Conservation (phyloP, 768 basidiomycete genomes). For the Boletus reticuloceps region DNA sequence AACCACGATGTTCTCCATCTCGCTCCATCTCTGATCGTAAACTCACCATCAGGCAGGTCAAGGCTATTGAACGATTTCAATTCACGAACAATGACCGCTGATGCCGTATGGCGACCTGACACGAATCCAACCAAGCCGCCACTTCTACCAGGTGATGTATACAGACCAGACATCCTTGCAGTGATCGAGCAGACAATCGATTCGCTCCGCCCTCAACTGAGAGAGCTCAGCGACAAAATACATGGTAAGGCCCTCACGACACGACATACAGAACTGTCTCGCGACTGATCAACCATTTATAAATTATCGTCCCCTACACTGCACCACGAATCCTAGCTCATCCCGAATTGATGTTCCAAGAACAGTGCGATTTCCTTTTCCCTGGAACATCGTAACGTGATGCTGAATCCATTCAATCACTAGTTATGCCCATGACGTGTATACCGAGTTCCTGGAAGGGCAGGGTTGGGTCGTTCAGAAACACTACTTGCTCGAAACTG, state of each 20-base stretch:
- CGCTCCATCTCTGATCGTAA: background rate
- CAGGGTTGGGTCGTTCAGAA: constrained; percentile 64
- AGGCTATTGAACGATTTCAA: background rate
- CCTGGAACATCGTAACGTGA: background rate
- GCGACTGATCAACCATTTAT: constrained; percentile 1
- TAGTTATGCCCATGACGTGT: constrained; percentile 69
- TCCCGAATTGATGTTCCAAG: constrained; percentile 69
- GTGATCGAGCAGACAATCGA: constrained; percentile 57
- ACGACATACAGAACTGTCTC: background rate
- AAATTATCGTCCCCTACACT: background rate
- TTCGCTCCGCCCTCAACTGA: constrained; percentile 52
- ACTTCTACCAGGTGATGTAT: constrained; percentile 35
- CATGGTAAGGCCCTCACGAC: constrained; percentile 44
- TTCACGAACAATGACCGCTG: constrained; percentile 13
- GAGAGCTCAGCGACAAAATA: constrained; percentile 67
- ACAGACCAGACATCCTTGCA: constrained; percentile 57
- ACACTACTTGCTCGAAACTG: constrained; percentile 66
- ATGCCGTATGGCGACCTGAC: constrained; percentile 42
- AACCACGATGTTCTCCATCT: no score
- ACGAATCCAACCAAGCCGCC: constrained; percentile 22
- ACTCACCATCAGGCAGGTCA: background rate
- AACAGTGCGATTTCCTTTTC: constrained; percentile 44
- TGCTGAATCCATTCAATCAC: background rate
- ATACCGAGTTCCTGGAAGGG: constrained; percentile 63
- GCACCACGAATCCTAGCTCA: constrained; percentile 43